Evolutionary conservation across 164 flowering plant genomes (phyloP).

Genomic region (Umbellularia californica): DNA sequence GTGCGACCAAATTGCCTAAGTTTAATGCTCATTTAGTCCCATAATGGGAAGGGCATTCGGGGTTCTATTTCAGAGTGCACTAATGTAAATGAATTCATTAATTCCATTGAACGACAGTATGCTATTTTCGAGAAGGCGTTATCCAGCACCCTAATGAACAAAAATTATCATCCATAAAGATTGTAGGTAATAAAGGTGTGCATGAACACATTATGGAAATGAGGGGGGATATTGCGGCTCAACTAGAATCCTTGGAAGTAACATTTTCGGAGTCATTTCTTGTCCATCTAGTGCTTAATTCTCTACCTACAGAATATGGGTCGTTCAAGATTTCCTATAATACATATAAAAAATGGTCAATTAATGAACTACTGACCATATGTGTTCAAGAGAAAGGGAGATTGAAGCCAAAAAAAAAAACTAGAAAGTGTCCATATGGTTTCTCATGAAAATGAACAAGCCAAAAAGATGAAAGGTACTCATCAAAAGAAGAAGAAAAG

Average conservation of each 20-base stretch:
- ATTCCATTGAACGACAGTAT: neutral
- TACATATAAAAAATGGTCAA: neutral
- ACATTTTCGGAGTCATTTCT: neutral
- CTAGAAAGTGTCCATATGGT: neutral
- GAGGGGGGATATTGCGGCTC: neutral
- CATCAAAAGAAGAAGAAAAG: neutral
- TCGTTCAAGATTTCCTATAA: constrained; percentile 10
- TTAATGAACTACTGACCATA: neutral
- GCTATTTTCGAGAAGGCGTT: neutral
- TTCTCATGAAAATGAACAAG: neutral
- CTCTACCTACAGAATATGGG: constrained; percentile 2
- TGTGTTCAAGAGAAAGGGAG: constrained; percentile 2
- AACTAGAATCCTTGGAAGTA: neutral
- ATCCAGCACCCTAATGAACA: neutral
- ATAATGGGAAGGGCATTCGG: neutral
- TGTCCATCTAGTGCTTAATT: constrained; percentile 3
- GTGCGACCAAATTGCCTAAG: neutral
- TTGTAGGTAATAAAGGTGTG: neutral
- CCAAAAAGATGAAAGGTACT: neutral
- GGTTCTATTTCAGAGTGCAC: neutral
- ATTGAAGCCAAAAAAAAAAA: neutral
- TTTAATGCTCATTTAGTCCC: neutral
- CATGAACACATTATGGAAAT: neutral
- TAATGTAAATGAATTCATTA: neutral
- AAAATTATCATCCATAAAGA: neutral